These are phyloP conservation scores for Pseudogymnoascus sp. DNA, from an alignment of 2,329 filamentous ascomycete species.

Conservation along the genomic window DNA sequence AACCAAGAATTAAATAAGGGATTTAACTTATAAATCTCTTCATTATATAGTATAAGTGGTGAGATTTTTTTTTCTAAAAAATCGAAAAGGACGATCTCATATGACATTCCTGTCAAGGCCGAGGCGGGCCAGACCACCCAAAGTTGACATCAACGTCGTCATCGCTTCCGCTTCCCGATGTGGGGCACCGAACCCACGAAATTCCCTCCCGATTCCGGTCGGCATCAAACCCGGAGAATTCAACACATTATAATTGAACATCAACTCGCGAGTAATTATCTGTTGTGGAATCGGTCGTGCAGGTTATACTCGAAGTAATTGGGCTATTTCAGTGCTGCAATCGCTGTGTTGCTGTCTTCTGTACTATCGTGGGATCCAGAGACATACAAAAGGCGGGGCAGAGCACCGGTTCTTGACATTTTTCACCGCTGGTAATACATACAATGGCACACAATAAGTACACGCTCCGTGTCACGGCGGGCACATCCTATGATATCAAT, in stretches of 20 bases:
- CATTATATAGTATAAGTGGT: neutral
- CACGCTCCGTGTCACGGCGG: constrained; percentile 73
- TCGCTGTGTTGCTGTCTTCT: neutral
- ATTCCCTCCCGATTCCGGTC: neutral
- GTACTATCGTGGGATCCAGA: neutral
- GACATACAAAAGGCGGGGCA: neutral
- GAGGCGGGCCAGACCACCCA: neutral
- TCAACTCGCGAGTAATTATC: neutral
- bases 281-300: neutral
- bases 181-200: constrained; percentile 2
- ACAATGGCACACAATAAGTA: constrained; percentile 59
- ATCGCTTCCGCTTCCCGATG: constrained; percentile 4
- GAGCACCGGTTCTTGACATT: neutral
- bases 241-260: neutral
- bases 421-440: constrained; percentile 5
- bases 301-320: neutral
- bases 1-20: neutral
- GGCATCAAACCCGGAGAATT: neutral
- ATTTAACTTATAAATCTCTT: neutral
- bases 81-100: neutral
- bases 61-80: neutral
- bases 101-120: neutral
- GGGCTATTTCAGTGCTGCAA: neutral
- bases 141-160: neutral
- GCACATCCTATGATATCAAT: constrained; percentile 63